Evolutionary conservation across 106 monocot genomes (phyloP), one percentile per base, ranked within the genome.

Genomic region (Triglochin maritima): DNA sequence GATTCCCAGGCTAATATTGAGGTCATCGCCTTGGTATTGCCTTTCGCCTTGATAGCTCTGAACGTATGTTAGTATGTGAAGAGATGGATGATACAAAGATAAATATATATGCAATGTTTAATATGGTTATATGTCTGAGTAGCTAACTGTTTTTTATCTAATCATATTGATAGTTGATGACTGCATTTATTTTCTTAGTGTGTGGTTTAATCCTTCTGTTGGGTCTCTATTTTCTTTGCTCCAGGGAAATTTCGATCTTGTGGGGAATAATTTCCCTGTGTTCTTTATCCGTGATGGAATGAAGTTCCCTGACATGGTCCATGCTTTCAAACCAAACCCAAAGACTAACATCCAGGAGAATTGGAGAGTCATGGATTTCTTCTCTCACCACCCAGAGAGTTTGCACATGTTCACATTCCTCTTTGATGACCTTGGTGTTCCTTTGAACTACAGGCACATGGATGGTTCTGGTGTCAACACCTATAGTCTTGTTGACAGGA

Each of bases 191-290:
- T 1, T 29, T 29, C 29, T 29, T 29, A 29, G 1, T 29, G 29
- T 29, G 29, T 29, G 29, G 29, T 29, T 29, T 29, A 29, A 29
- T 29, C 29, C 29, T 29, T 29, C 29, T 29, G 29, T 29, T 49
- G 56, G 17, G 17, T 47, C 16, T 55, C 50, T 17, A 44, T 46
- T 45, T 62, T 54, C 45, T 17, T 73, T 11, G 17, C 42, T 55
- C 68, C 81, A 90, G 86, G 89, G 89, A 44, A 89, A 89, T 50
- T 89, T 78, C 63, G 89, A 89, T 80, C 80, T 89, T 2, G 83
- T 89, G 7, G 89, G 89, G 12, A 89, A 89, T 68, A 89, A 89
- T 70, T 89, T 89, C 76, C 89, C 89, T 9, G 89, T 89, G n/a
- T 89, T 89, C 71, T 89, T 89, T 54, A 56, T 89, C 60, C 89